Base-by-base conservation (phyloP, 2,329 filamentous ascomycete species). In the Talaromyces sp. region DNA sequence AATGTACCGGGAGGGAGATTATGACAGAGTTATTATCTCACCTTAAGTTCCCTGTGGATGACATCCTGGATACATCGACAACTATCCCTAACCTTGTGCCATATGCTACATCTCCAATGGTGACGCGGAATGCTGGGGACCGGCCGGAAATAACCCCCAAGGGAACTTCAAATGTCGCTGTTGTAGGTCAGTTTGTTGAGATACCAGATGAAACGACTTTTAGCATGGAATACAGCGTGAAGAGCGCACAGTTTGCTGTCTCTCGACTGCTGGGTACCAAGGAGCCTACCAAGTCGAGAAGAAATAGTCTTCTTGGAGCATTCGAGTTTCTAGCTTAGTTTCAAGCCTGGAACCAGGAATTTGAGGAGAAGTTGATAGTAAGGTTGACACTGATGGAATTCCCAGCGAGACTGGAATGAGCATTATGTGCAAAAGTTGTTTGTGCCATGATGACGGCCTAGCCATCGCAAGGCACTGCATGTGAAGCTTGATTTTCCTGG, bases 141-240 rank as follows among this genome's bases (percentile, higher is more conserved):
- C 69, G 76, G 2, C 75, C 75, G 2, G 58, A 64, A n/a, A 67
- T 76, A 0, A 70, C 77, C 45, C 75, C 75, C 0, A 56, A 67
- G 17, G 69, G 68, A 5, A 67, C 67, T 22, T 66, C 61, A 21
- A 78, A 77, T 63, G 62, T 77, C 48, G 75, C 70, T n/a, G 65
- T 77, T 19, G 64, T 77, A 35, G 74, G 75, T 11, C 74, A 77
- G 62, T 78, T 73, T 64, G 74, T 75, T 17, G 75, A 77, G 63
- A 73, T 75, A 21, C 64, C 66, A 10, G 65, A 69, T 28, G 74
- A 77, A 61, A 70, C 66, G 31, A 73, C 74, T 22, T 72, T 73
- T 51, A 73, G 68, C 7, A 70, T 71, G 45, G 74, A 77, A 60
- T 77, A 77, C 63, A 71, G 69, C 56, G 65, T 73, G 4, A 61